A percentile compares a stretch with the other conserved stretches of the same genome.
Evolutionary conservation across 2,329 filamentous ascomycete species (phyloP).

Genomic region (Alternaria sp.): DNA sequence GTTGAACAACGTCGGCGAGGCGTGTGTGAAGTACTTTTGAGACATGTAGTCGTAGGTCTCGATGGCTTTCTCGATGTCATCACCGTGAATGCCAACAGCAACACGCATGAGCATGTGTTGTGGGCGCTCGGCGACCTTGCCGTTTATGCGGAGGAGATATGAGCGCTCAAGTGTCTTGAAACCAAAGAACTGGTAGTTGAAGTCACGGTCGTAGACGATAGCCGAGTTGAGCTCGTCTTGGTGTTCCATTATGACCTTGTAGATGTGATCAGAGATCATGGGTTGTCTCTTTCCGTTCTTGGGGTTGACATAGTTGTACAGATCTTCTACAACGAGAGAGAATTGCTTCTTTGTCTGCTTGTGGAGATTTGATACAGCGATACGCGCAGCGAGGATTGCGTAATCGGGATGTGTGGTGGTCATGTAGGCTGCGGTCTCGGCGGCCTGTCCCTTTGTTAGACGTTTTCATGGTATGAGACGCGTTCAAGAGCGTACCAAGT

Average conservation of each 20-base stretch:
- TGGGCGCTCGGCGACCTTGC: conserved; percentile 95
- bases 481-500: conserved; percentile 73
- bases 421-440: conserved; percentile 99
- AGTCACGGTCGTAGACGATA: conserved; percentile 98
- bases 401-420: conserved; percentile 99
- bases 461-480: conserved; percentile 13
- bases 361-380: conserved; percentile 98
- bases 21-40: conserved; percentile 97
- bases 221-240: conserved; percentile 97
- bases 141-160: conserved; percentile 93
- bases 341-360: conserved; percentile 99
- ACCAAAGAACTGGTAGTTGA: conserved; percentile 99
- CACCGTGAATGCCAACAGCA: conserved; percentile 93
- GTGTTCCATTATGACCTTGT: conserved; percentile 94
- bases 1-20: conserved; percentile 97
- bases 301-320: conserved; percentile 96
- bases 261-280: conserved; percentile 93
- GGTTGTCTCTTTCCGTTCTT: conserved; percentile 84
- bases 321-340: conserved; percentile 91
- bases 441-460: conserved; percentile 69
- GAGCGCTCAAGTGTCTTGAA: conserved; percentile 99
- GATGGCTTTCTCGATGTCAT: conserved; percentile 91
- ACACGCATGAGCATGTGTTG: conserved; percentile 99
- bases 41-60: conserved; percentile 99
- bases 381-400: conserved; percentile 96